Base-by-base conservation (phyloP, 139 green algal species). In the Chlamydomonas schloesseri region DNA sequence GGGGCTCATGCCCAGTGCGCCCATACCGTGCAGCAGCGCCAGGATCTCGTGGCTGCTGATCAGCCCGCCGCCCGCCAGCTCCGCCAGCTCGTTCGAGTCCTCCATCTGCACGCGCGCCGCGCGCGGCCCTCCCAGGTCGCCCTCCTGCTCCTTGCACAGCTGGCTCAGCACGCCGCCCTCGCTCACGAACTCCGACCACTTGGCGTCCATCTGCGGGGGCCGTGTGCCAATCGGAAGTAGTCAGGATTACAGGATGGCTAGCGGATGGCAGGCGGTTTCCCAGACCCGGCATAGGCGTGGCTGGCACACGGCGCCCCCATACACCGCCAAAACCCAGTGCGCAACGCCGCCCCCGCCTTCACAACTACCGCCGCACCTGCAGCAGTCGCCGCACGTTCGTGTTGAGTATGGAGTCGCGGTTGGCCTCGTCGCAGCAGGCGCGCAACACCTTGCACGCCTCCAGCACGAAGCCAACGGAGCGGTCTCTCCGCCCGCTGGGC, bases 131-230 rank as follows among this genome's bases (percentile, higher is more conserved):
- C 81, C 87, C 68, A 91, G 58, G 68, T 91, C 87, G 37, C 87
- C 87, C 75, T 91, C 87, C 81, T 91, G 87, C 87, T 91, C 81
- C 55, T 80, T 81, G 55, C 67, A 82, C 58, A 91, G 81, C 64
- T 77, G 53, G 29, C 23, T n/a, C 73, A 88, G 74, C 42, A 71
- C 57, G 55, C 81, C 87, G 73, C 71, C 68, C 34, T 80, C 60
- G 34, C 60, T 71, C 60, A 84, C 55, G 31, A 88, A 91, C 34
- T 82, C 74, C 13, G 57, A 58, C 87, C 87, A 91, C 55, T 68
- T 60, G 42, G 57, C 15, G 47, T 86, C 62, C 60, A 69, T 74
- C 73, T 86, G 70, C 76, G 79, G 36, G 34, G 55, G 20, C 34
- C 34, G 14, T 0, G 29, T 5, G 13, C 26, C 26, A 20, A 76